These are phyloP conservation scores for Fraxinus xanthoxyloides DNA, from an alignment of 305 asterid species.

Conservation along the genomic window DNA sequence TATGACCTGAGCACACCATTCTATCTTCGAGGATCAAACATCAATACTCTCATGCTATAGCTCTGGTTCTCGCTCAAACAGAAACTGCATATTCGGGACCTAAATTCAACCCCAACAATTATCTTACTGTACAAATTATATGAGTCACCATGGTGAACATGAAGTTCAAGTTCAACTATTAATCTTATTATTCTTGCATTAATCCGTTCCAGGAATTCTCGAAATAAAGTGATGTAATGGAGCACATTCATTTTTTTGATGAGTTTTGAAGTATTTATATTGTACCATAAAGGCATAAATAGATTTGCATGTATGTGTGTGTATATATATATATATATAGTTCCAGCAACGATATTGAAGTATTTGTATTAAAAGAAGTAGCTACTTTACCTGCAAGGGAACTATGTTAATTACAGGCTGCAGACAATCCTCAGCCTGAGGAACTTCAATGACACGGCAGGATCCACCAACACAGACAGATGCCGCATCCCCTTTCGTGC, in stretches of 20 bases:
- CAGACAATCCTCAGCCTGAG: constrained; percentile 82
- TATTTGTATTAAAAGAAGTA: not conserved
- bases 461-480: constrained; percentile 79
- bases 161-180: not conserved
- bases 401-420: constrained; percentile 90
- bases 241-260: not conserved
- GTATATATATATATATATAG: not conserved
- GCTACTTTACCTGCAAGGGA: constrained; percentile 76
- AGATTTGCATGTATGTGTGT: not conserved
- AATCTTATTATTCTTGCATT: not conserved
- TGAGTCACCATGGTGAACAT: not conserved
- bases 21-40: not conserved
- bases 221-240: not conserved
- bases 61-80: not conserved
- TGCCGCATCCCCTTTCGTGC: constrained; percentile 75
- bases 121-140: not conserved
- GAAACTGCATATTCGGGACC: not conserved
- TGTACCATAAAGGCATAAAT: not conserved
- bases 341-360: not conserved
- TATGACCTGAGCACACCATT: not conserved
- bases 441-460: constrained; percentile 87
- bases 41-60: not conserved
- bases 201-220: not conserved
- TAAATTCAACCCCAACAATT: not conserved
- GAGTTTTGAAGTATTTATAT: not conserved